These are phyloP conservation scores for Tetracentron sinense DNA, from an alignment of 164 flowering plant genomes.

Conservation along the genomic window DNA sequence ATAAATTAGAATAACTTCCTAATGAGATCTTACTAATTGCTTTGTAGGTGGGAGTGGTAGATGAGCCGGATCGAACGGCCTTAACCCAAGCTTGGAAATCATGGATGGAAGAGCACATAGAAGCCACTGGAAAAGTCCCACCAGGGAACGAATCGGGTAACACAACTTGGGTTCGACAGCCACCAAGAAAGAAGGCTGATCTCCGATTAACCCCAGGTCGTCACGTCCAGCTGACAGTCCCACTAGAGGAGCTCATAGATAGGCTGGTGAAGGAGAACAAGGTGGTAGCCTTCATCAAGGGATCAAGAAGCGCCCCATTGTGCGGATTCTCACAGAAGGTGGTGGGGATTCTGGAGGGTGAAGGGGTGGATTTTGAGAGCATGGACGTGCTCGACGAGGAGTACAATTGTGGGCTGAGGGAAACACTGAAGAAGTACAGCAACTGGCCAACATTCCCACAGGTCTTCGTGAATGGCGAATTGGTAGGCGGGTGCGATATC, in stretches of 20 bases:
- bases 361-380: slow-evolving; percentile 77
- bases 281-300: slow-evolving; percentile 95
- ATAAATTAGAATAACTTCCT: too few relatives aligned
- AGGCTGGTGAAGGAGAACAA: slow-evolving; percentile 81
- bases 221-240: slow-evolving; percentile 73
- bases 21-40: neutral
- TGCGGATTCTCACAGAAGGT: slow-evolving; percentile 97
- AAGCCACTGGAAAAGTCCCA: slow-evolving; percentile 74
- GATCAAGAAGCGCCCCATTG: slow-evolving; percentile 80
- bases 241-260: slow-evolving; percentile 78
- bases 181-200: slow-evolving; percentile 74
- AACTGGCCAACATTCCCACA: slow-evolving; percentile 99
- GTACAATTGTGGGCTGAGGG: slow-evolving; percentile 75
- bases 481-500: slow-evolving; percentile 83
- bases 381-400: slow-evolving; percentile 93
- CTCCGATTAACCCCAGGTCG: slow-evolving; percentile 89
- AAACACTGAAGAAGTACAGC: slow-evolving; percentile 76
- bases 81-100: slow-evolving; percentile 90
- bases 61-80: slow-evolving; percentile 67
- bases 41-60: slow-evolving; percentile 67
- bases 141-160: slow-evolving; percentile 92
- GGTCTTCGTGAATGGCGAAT: slow-evolving; percentile 78
- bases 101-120: slow-evolving; percentile 97
- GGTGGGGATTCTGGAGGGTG: slow-evolving; percentile 64
- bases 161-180: slow-evolving; percentile 66